Conservation (phyloP, 208 protist genomes). For the Leishmania guyanensis region DNA sequence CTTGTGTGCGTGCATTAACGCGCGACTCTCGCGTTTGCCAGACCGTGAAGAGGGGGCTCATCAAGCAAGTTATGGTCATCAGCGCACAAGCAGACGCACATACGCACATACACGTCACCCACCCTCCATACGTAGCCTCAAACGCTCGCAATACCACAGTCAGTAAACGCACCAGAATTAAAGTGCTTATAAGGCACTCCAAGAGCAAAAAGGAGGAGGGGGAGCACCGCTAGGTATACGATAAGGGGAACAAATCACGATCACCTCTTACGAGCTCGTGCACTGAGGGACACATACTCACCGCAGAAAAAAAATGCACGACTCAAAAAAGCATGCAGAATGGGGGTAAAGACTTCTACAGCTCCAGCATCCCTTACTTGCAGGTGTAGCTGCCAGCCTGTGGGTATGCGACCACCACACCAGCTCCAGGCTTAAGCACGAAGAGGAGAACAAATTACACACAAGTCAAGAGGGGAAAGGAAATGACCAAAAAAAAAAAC, state of each 20-base stretch:
- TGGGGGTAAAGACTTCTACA: neutral
- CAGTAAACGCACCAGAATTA: neutral
- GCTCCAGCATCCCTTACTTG: neutral
- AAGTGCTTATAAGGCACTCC: neutral
- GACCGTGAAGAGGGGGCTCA: neutral
- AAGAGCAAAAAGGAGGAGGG: neutral
- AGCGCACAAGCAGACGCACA: neutral
- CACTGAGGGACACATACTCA: neutral
- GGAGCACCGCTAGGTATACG: neutral
- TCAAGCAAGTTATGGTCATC: neutral
- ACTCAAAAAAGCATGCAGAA: neutral
- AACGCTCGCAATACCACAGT: neutral
- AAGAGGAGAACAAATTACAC: neutral
- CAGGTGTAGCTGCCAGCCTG: neutral
- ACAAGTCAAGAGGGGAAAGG: neutral
- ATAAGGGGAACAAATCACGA: neutral
- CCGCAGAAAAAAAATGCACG: neutral
- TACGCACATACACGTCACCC: neutral
- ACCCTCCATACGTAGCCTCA: neutral
- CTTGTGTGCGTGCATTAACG: neutral
- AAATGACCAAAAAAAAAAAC: neutral
- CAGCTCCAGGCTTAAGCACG: neutral
- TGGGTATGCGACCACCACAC: neutral
- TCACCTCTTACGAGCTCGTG: neutral
- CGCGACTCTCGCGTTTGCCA: neutral